Percentiles rank a stretch among this genome's conserved stretches.
phyloP scores from a whole-genome alignment of 257 asterid genomes.

The Fraxinus quadrangulata region DNA sequence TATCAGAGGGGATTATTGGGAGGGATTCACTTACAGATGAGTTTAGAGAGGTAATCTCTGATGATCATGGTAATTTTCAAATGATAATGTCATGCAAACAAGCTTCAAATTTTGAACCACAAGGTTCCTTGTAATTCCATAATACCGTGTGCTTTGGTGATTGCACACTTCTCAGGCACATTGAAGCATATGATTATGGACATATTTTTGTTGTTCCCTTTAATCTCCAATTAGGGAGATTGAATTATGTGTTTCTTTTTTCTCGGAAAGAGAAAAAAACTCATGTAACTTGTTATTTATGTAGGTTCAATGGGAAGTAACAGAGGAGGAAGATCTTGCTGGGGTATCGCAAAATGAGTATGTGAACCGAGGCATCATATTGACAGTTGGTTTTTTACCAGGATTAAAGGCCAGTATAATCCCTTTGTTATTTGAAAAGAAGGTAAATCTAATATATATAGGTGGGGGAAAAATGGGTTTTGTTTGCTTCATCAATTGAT shows the following conservation, averaged over 20 bases:
- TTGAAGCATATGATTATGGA: neutral
- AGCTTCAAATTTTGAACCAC: conserved; percentile 12
- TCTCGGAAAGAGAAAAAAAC: neutral
- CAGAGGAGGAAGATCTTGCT: conserved; percentile 34
- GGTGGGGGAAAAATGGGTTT: neutral
- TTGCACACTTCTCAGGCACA: conserved; percentile 16
- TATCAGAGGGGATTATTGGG: conserved; percentile 66
- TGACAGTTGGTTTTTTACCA: conserved; percentile 74
- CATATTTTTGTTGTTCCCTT: neutral
- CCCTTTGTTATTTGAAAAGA: conserved; percentile 36
- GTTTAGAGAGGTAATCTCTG: conserved; percentile 56
- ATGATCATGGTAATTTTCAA: conserved; percentile 4
- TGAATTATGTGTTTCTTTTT: neutral
- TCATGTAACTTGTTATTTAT: conserved; percentile 26
- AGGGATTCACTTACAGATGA: conserved; percentile 54
- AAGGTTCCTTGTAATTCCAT: neutral
- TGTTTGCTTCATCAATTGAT: neutral
- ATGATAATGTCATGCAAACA: neutral
- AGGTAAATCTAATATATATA: conserved; percentile 34
- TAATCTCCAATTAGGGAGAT: conserved; percentile 5
- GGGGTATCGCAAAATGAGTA: conserved; percentile 17
- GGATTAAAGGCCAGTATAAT: conserved; percentile 60
- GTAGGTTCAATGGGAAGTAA: conserved; percentile 67
- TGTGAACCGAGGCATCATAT: conserved; percentile 44
- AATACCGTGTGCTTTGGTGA: neutral